Base-by-base conservation (phyloP, 805 yeast species). In the Blastobotrys mokoenaii region DNA sequence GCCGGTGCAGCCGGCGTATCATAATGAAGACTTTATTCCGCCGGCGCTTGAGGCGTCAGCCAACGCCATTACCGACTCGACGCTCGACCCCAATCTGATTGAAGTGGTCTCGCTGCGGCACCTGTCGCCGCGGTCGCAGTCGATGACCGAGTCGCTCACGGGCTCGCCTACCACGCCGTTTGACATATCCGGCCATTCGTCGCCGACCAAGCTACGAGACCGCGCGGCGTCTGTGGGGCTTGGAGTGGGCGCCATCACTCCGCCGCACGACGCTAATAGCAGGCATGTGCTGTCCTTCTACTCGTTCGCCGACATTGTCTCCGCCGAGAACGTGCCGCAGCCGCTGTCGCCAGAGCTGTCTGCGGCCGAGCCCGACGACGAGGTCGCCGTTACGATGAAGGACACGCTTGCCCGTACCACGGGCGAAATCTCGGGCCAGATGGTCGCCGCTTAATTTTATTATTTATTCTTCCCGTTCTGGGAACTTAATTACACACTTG, bases 1-100 rank as follows among this genome's bases (percentile, higher is more conserved):
- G 5, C 67, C 71, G 30, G 61, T 63, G 3, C 70, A 65, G 54
- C 4, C 27, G 8, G 7, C 27, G 8, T 64, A 70, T 63, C 67
- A 69, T 12, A 54, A 64, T 32, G 84, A 85, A 61, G 84, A 87
- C 62, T 76, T 65, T 53, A 84, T 86, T 16, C 84, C 94, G 1
- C 89, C 96, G 0, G 85, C 85, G 5, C 68, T 86, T 53, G 95
- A 85, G 55, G 86, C 95, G 7, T 76, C 93, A 3, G 73, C 80
- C 15, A 77, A 82, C 48, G 68, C 84, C 32, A 70, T 79, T 37
- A 74, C 80, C 11, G 79, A 79, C 54, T 56, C 65, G 9, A 64
- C 69, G 38, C 69, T 82, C 3, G 76, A 82, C 55, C 72, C 87
- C 48, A 82, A 83, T 52, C 72, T 75, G 45, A 79, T 84, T 11